Conservation (phyloP, 331 rosid genomes). For the Malus hybrid region DNA sequence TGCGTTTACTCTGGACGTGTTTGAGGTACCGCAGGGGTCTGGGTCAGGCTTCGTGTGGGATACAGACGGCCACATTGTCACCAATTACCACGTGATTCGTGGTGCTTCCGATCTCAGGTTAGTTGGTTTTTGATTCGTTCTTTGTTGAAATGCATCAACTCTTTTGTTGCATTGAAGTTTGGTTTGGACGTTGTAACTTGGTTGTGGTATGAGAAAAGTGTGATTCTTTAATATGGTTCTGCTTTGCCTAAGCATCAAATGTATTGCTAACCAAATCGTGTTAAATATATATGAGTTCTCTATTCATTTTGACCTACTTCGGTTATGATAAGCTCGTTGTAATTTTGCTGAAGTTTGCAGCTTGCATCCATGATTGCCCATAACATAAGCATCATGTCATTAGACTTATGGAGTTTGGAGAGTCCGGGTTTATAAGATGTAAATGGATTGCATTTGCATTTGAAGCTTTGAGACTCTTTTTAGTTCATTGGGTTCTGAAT, state of each 20-base stretch:
- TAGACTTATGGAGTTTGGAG: background rate
- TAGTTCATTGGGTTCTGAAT: background rate
- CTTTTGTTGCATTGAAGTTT: background rate
- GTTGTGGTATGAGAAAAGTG: background rate
- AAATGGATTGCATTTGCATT: background rate
- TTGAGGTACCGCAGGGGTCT: conserved; percentile 96
- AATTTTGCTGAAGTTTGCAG: background rate
- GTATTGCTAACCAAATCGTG: background rate
- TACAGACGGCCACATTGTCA: conserved; percentile 67
- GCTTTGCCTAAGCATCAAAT: background rate
- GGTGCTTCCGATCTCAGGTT: conserved; percentile 99
- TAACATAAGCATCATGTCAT: background rate
- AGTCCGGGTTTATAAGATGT: background rate
- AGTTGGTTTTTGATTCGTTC: conserved; percentile 11
- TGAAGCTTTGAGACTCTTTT: background rate
- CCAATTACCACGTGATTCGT: conserved; percentile 92
- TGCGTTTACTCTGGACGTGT: conserved; percentile 80
- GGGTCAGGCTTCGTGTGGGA: conserved; percentile 98
- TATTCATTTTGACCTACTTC: background rate
- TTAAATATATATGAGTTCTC: background rate
- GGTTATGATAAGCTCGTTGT: no score
- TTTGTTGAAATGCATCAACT: background rate
- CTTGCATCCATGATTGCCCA: background rate
- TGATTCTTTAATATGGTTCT: background rate
- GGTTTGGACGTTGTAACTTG: background rate